Evolutionary conservation across 164 flowering plant genomes (phyloP).

Genomic region (Kingdonia uniflora): DNA sequence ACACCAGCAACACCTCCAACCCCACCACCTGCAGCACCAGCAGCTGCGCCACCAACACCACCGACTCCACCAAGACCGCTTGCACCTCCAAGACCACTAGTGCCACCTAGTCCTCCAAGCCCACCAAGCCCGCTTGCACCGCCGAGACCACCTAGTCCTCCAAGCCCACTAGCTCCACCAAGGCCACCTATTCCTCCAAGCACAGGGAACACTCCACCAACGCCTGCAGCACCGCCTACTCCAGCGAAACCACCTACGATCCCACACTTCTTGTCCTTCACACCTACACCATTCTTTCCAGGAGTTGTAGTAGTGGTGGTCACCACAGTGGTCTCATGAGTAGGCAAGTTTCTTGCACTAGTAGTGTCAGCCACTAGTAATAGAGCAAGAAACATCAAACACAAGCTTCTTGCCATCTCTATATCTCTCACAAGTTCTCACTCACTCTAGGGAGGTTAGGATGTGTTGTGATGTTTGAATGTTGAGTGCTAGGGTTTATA

Average conservation of each 20-base stretch:
- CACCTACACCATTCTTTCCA: constrained; percentile 2
- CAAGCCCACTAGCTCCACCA: constrained; percentile 1
- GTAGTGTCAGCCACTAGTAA: not conserved
- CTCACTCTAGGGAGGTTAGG: not conserved
- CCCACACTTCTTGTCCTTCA: constrained; percentile 8
- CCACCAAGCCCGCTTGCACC: not conserved
- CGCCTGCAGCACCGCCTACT: constrained; percentile 5
- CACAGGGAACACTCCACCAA: constrained; percentile 6
- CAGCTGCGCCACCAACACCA: too few relatives aligned
- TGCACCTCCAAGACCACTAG: too few relatives aligned
- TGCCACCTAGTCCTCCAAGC: not conserved
- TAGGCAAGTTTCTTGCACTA: constrained; percentile 6
- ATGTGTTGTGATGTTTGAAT: not conserved
- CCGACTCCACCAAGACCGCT: too few relatives aligned
- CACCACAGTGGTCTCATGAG: not conserved
- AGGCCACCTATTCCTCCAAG: constrained; percentile 5
- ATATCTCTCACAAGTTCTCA: not conserved
- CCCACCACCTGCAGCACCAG: too few relatives aligned
- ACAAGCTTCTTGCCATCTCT: not conserved
- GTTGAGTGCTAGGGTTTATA: not conserved
- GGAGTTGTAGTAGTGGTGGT: not conserved
- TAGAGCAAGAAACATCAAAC: not conserved
- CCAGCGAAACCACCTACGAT: constrained; percentile 6
- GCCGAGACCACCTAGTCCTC: not conserved
- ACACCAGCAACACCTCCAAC: too few relatives aligned